Conservation (phyloP, 2,329 filamentous ascomycete species). For the Botrytis byssoidea region DNA sequence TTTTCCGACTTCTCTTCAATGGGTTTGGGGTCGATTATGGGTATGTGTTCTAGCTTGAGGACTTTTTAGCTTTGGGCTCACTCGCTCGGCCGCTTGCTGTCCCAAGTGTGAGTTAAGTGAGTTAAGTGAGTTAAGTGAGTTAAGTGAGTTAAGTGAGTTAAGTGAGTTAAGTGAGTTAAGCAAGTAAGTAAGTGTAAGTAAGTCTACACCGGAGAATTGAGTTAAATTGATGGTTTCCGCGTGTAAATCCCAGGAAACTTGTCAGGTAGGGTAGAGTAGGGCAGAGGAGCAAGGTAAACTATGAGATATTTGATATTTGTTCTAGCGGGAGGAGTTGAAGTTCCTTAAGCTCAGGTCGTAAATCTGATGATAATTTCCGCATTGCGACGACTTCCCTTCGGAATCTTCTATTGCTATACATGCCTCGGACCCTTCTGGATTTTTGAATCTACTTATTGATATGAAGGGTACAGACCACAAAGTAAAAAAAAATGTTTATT, state of each 20-base stretch:
- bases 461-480: neutral
- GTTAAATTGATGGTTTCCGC: neutral
- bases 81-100: neutral
- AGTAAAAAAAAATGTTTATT: neutral
- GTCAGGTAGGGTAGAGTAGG: neutral
- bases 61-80: neutral
- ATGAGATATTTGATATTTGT: neutral
- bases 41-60: neutral
- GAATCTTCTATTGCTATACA: neutral
- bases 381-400: neutral
- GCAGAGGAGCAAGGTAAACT: neutral
- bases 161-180: neutral
- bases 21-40: neutral
- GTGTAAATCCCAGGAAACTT: neutral
- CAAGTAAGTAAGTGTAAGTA: neutral
- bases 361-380: neutral
- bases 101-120: neutral
- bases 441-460: neutral
- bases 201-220: neutral
- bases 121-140: neutral
- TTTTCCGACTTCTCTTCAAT: neutral
- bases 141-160: too few species aligned
- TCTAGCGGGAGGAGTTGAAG: neutral
- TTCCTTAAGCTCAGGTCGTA: neutral
- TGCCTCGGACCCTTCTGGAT: neutral